Percentiles rank a stretch among this genome's conserved stretches.
Conservation (phyloP, 2,329 filamentous ascomycete genomes). For the Trichoderma lentiforme region DNA sequence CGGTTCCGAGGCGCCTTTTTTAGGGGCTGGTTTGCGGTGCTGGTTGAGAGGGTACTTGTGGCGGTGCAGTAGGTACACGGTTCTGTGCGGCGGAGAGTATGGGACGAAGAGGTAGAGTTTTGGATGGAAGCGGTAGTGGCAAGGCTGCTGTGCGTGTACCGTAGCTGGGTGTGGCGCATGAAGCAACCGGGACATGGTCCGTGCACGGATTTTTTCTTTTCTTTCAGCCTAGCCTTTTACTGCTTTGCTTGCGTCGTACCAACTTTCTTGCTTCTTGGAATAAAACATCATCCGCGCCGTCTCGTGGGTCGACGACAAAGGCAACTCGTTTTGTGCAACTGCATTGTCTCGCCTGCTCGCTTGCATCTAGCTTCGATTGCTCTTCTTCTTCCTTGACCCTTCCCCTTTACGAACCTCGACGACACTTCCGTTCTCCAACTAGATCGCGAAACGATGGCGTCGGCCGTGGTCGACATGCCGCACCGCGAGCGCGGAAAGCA, state of each 20-base stretch:
- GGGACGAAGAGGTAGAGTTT: not conserved
- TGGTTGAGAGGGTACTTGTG: not conserved
- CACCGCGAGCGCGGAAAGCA: conserved; percentile 37
- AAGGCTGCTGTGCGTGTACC: not conserved
- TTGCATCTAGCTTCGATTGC: not conserved
- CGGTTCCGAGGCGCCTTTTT: not conserved
- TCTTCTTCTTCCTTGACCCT: not conserved
- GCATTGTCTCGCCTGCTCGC: not conserved
- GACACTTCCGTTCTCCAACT: not conserved
- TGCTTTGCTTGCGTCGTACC: not conserved
- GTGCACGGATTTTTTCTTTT: conserved; percentile 29
- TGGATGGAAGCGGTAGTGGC: not conserved
- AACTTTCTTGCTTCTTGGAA: not conserved
- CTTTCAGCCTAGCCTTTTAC: conserved; percentile 11
- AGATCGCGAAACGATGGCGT: conserved; percentile 38
- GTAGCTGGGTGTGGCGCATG: conserved; percentile 7
- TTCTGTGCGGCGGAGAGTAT: not conserved
- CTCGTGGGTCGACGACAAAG: not conserved
- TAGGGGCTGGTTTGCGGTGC: not conserved
- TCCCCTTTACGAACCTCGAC: not conserved
- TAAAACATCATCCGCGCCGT: conserved; percentile 3
- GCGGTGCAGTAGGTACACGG: not conserved
- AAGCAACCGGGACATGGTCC: conserved; percentile 14
- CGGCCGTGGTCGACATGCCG: conserved; percentile 42
- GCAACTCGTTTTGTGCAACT: not conserved